Conservation (phyloP, 2,329 filamentous ascomycete genomes). For the Venturia aucupariae region DNA sequence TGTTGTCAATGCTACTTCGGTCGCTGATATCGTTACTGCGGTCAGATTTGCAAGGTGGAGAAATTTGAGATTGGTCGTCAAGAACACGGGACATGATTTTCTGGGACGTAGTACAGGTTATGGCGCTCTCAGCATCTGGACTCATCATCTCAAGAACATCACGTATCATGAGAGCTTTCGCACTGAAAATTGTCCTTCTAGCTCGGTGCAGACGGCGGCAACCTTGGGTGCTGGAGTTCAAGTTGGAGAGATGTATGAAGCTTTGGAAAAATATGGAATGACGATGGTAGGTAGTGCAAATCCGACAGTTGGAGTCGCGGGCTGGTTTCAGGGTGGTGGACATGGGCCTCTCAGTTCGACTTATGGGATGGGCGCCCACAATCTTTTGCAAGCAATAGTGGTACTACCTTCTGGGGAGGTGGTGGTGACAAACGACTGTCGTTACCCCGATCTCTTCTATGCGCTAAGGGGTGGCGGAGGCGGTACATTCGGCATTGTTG, state of each 20-base stretch:
- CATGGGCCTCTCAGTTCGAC: slow-evolving; percentile 30
- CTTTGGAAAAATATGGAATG: slow-evolving; percentile 2
- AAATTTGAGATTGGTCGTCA: slow-evolving; percentile 13
- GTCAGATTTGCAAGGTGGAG: slow-evolving; percentile 9
- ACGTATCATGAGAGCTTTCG: not conserved
- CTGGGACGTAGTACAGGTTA: slow-evolving; percentile 11
- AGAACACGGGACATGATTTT: slow-evolving; percentile 14
- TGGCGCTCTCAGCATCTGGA: slow-evolving; percentile 12
- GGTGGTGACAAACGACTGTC: slow-evolving; percentile 27
- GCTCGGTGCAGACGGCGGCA: not conserved
- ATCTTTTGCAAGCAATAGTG: slow-evolving; percentile 34
- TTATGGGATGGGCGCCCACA: slow-evolving; percentile 34
- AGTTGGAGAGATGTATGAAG: slow-evolving; percentile 11
- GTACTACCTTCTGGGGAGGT: slow-evolving; percentile 30
- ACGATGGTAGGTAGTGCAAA: slow-evolving; percentile 10
- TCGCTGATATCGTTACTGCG: slow-evolving; percentile 17
- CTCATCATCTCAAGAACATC: slow-evolving; percentile 8
- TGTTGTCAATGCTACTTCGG: slow-evolving; percentile 33
- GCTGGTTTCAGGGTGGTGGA: slow-evolving; percentile 29
- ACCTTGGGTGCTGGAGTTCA: slow-evolving; percentile 13
- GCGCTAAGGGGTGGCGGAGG: slow-evolving; percentile 14
- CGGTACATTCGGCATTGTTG: slow-evolving; percentile 23
- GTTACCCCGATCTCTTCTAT: slow-evolving; percentile 22
- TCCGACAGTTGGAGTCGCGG: slow-evolving; percentile 22
- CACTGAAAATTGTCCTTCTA: not conserved